A percentile compares a stretch with the other conserved stretches of the same genome.
These are phyloP conservation scores for Plasmodium berghei DNA, from an alignment of 169 alveolate species.

Conservation along the genomic window DNA sequence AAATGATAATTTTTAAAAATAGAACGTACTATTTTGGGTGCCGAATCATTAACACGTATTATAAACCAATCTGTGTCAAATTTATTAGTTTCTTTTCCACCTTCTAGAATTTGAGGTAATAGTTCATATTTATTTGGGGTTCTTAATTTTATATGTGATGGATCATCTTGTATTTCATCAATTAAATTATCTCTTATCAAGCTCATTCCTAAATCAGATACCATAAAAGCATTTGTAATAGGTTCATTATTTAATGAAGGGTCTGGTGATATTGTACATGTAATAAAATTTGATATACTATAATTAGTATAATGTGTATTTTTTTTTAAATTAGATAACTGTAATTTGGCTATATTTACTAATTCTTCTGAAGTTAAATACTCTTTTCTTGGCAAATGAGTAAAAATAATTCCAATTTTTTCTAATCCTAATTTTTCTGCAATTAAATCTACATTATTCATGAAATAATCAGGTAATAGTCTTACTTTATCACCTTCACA, in stretches of 20 bases:
- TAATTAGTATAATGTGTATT: constrained; percentile 88
- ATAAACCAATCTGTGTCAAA: constrained; percentile 89
- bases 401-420: constrained; percentile 96
- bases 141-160: constrained; percentile 74
- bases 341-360: constrained; percentile 83
- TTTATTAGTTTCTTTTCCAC: constrained; percentile 84
- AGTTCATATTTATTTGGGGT: constrained; percentile 81
- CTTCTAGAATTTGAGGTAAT: constrained; percentile 85
- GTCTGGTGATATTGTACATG: constrained; percentile 90
- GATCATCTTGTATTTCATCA: constrained; percentile 78
- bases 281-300: constrained; percentile 85
- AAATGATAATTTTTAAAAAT: constrained; percentile 83
- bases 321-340: constrained; percentile 66
- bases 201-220: constrained; percentile 89
- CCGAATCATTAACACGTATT: constrained; percentile 88
- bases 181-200: constrained; percentile 81
- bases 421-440: constrained; percentile 95
- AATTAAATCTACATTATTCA: constrained; percentile 90
- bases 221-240: constrained; percentile 90
- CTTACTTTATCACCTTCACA: constrained; percentile 85
- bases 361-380: constrained; percentile 95
- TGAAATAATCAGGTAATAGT: constrained; percentile 81
- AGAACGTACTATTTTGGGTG: constrained; percentile 83
- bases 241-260: constrained; percentile 85
- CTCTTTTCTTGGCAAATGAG: constrained; percentile 95